Evolutionary conservation across 1,139 yeast genomes (phyloP).

Genomic region (Torulaspora globosa): DNA sequence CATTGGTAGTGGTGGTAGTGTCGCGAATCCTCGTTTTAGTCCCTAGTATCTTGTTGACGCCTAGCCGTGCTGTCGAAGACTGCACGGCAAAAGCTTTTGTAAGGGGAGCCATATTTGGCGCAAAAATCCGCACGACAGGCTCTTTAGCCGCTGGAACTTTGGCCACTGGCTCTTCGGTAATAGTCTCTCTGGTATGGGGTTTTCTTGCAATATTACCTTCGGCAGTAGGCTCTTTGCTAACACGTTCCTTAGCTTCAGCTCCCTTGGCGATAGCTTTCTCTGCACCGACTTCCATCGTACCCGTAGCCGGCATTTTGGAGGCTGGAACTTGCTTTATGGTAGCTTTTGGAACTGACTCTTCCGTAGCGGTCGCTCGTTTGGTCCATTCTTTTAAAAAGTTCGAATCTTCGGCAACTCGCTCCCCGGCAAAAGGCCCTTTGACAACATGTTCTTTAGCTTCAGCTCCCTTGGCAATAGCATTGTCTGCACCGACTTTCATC

Average conservation of each 20-base stretch:
- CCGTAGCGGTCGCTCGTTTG: not conserved
- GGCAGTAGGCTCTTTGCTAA: not conserved
- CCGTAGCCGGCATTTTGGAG: too few relatives aligned
- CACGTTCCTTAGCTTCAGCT: not conserved
- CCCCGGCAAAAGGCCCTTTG: not conserved
- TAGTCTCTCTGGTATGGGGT: too few relatives aligned
- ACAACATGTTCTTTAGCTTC: not conserved
- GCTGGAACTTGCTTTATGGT: too few relatives aligned
- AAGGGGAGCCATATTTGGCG: not conserved
- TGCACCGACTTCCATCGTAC: not conserved
- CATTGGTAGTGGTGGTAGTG: not conserved
- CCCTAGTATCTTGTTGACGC: not conserved
- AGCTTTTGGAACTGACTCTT: too few relatives aligned
- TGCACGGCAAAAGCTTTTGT: not conserved
- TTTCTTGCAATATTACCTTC: too few relatives aligned
- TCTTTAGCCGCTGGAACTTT: not conserved
- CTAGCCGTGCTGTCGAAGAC: not conserved
- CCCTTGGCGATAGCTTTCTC: not conserved
- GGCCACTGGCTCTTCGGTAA: not conserved
- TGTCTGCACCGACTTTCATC: not conserved
- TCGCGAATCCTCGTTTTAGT: not conserved
- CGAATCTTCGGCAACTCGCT: too few relatives aligned
- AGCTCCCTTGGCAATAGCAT: not conserved
- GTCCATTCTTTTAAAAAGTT: slow-evolving; percentile 1
- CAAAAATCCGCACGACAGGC: too few relatives aligned